These are phyloP conservation scores for Conidiobolus incongruus DNA, from an alignment of 371 early-diverging fungal species.

Conservation along the genomic window DNA sequence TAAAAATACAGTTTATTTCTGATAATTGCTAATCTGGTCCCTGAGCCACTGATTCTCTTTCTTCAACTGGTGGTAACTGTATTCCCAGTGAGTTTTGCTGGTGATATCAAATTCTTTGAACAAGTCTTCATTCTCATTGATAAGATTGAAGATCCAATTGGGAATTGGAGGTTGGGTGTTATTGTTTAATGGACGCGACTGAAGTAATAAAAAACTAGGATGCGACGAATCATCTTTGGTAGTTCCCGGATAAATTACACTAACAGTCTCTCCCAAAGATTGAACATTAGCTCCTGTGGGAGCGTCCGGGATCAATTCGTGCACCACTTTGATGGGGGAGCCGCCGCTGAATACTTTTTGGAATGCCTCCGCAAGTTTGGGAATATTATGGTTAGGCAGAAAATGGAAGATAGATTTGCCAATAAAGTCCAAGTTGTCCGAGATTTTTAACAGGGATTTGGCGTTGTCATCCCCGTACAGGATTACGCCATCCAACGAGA, in stretches of 20 bases:
- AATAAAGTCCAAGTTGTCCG: slow-evolving; percentile 11
- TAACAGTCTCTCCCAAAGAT: background rate
- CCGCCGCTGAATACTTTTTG: background rate
- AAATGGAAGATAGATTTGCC: slow-evolving; percentile 28
- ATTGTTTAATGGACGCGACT: background rate
- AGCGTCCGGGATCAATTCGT: slow-evolving; percentile 16
- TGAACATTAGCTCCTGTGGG: slow-evolving; percentile 3
- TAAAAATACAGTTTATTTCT: too few species aligned
- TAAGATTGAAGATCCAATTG: background rate
- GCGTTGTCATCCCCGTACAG: slow-evolving; percentile 19
- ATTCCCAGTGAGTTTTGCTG: slow-evolving; percentile 21
- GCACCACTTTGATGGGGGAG: slow-evolving; percentile 17
- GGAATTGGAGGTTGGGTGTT: background rate
- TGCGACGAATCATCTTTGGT: background rate
- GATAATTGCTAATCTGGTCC: slow-evolving; percentile 9
- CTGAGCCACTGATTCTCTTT: slow-evolving; percentile 15
- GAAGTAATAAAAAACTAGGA: slow-evolving; percentile 2
- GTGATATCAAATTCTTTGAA: slow-evolving; percentile 17
- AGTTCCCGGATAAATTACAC: slow-evolving; percentile 2
- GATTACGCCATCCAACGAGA: slow-evolving; percentile 30
- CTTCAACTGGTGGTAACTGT: slow-evolving; percentile 21
- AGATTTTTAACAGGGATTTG: slow-evolving; percentile 13
- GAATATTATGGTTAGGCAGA: slow-evolving; percentile 22
- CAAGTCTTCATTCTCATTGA: slow-evolving; percentile 11
- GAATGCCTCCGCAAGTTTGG: slow-evolving; percentile 19